Percentiles rank a stretch among this genome's conserved stretches.
These are phyloP conservation scores for Oryza nivara DNA, from an alignment of 176 grass and related monocot species.

Conservation along the genomic window DNA sequence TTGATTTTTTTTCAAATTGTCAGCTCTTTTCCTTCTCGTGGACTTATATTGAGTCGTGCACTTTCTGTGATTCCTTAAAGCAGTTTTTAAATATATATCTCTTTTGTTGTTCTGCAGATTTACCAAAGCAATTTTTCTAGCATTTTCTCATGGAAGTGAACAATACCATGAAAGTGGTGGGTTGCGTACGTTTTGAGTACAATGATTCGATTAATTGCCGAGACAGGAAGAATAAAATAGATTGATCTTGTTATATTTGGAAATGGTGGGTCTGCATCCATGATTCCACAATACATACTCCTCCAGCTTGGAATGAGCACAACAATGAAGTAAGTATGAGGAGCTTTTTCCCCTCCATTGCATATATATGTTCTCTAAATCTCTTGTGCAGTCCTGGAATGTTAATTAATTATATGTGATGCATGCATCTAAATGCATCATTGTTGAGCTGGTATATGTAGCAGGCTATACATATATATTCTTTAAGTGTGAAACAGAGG, in stretches of 20 bases:
- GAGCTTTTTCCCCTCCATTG: conserved; percentile 13
- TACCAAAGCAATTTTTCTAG: background rate
- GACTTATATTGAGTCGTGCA: background rate
- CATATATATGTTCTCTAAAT: conserved; percentile 26
- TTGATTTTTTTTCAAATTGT: background rate
- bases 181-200: conserved; percentile 1
- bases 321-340: conserved; percentile 46
- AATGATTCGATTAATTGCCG: conserved; percentile 29
- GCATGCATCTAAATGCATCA: conserved; percentile 32
- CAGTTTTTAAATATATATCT: background rate
- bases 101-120: conserved; percentile 5
- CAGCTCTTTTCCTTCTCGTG: background rate
- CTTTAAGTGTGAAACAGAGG: conserved; percentile 35
- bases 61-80: background rate
- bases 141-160: background rate
- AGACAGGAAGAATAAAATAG: conserved; percentile 30
- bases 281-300: conserved; percentile 38
- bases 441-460: conserved; percentile 20
- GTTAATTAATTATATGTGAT: background rate
- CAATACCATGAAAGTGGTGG: background rate
- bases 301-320: conserved; percentile 29
- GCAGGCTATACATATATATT: conserved; percentile 5
- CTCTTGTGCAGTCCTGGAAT: conserved; percentile 17
- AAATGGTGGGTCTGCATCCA: conserved; percentile 26
- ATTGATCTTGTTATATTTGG: conserved; percentile 2